phyloP scores from a whole-genome alignment of 768 basidiomycete genomes.

The Phanerochaete carnosa region DNA sequence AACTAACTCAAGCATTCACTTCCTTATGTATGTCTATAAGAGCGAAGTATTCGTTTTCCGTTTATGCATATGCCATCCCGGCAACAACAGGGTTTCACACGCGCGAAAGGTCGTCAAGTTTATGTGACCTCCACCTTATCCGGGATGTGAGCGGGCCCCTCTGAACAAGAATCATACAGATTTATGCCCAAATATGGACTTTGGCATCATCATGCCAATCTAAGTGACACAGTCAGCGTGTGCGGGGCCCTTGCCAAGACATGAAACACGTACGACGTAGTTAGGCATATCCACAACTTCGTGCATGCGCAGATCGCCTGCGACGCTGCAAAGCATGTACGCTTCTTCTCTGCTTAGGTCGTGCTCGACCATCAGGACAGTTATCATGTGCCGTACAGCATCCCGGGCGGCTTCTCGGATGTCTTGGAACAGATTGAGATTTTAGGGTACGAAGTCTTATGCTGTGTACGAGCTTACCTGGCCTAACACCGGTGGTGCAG shows the following conservation, averaged over 20 bases:
- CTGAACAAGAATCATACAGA: not conserved
- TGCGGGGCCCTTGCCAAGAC: not conserved
- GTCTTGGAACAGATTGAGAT: constrained; percentile 26
- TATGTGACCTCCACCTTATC: no score
- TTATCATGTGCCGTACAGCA: constrained; percentile 58
- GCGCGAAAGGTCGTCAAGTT: no score
- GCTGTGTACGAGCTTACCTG: constrained; percentile 26
- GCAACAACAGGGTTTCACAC: no score
- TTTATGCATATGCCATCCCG: no score
- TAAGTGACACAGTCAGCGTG: constrained; percentile 14
- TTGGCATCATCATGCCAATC: constrained; percentile 58
- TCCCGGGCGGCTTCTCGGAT: constrained; percentile 51
- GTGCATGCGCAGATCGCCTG: constrained; percentile 55
- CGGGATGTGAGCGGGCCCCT: no score
- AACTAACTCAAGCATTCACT: no score
- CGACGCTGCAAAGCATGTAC: constrained; percentile 62
- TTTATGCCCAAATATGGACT: constrained; percentile 34
- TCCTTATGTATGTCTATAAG: no score
- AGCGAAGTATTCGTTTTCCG: no score
- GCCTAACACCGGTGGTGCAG: constrained; percentile 54
- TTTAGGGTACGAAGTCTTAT: not conserved
- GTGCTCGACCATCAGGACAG: constrained; percentile 42
- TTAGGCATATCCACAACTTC: constrained; percentile 72
- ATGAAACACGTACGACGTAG: constrained; percentile 43
- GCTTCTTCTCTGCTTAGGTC: constrained; percentile 44